Evolutionary conservation across 345 rosid species (phyloP), one percentile per base, ranked within the genome.

Genomic region (Sisymbrium irio): DNA sequence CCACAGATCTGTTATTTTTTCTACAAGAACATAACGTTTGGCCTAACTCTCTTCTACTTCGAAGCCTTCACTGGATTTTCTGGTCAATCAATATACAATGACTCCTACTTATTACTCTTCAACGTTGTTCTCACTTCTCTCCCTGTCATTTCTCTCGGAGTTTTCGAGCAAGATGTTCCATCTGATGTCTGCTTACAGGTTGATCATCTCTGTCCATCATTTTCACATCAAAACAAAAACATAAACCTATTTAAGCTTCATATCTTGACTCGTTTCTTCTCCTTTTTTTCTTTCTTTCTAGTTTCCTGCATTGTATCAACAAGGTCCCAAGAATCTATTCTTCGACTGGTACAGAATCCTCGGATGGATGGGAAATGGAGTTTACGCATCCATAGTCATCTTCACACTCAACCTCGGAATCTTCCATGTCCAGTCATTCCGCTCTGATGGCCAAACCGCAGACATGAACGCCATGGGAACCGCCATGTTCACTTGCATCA

Each of bases 11-110:
- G 83, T 55, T 86, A 87, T 62, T 89, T 85, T 78, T 83, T 86
- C 54, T 90, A 88, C 95, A 92, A 90, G 84, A 92, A 92, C 73
- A 80, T 92, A 58, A 80, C 89, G 4, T 85, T 90, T n/a, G 91
- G 93, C 60, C 84, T 90, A 71, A 92, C 93, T 40, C 80, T 88
- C 35, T 90, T 92, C 93, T 90, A 78, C 89, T 88, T 77, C 33
- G 93, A 90, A 77, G 33, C 81, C 35, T 88, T 77, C 74, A 87
- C 96, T 5, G 82, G 78, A 15, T 92, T 92, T 72, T 87, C 91
- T 0, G 96, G 93, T 18, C 85, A 88, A 50, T 76, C 80, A 18
- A 53, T 92, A n/a, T 90, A 88, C 62, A 86, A 90, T 3, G 91
- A 88, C 65, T 81, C 87, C 85, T 92, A 83, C 59, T 83, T 90